Evolutionary conservation across 2,329 filamentous ascomycete species (phyloP).

Genomic region (Curvularia eragrostidis): DNA sequence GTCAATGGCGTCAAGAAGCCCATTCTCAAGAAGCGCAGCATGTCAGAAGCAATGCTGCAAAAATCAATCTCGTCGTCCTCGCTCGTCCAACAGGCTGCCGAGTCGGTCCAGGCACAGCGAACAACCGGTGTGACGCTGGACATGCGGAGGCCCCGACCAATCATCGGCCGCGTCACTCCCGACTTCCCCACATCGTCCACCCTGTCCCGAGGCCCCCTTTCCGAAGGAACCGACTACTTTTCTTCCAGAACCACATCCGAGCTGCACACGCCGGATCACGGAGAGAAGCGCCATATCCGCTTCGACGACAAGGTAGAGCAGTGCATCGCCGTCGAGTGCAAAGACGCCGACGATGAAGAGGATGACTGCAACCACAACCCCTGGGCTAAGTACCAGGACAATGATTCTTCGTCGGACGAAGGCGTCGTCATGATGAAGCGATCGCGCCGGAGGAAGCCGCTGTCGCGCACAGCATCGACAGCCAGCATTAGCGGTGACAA

Average conservation of each 20-base stretch:
- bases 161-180: conserved; percentile 68
- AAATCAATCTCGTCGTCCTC: conserved; percentile 87
- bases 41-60: conserved; percentile 94
- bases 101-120: conserved; percentile 85
- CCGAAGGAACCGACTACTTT: conserved; percentile 68
- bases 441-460: conserved; percentile 56
- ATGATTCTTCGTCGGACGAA: conserved; percentile 71
- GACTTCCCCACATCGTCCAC: conserved; percentile 73
- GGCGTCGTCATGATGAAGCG: conserved; percentile 83
- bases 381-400: conserved; percentile 50
- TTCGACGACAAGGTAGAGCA: conserved; percentile 97
- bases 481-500: conserved; percentile 68
- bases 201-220: conserved; percentile 66
- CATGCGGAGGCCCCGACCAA: conserved; percentile 59
- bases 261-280: conserved; percentile 65
- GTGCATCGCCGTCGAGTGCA: conserved; percentile 90
- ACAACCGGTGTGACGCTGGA: conserved; percentile 57
- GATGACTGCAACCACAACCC: conserved; percentile 53
- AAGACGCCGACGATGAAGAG: conserved; percentile 75
- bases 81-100: conserved; percentile 85
- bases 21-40: conserved; percentile 94
- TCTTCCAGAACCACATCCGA: conserved; percentile 76
- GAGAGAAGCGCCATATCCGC: conserved; percentile 84
- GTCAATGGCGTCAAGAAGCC: conserved; percentile 75
- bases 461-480: conserved; percentile 62